Evolutionary conservation across 306 rosid species (phyloP).

Genomic region (Dryas octopetala): DNA sequence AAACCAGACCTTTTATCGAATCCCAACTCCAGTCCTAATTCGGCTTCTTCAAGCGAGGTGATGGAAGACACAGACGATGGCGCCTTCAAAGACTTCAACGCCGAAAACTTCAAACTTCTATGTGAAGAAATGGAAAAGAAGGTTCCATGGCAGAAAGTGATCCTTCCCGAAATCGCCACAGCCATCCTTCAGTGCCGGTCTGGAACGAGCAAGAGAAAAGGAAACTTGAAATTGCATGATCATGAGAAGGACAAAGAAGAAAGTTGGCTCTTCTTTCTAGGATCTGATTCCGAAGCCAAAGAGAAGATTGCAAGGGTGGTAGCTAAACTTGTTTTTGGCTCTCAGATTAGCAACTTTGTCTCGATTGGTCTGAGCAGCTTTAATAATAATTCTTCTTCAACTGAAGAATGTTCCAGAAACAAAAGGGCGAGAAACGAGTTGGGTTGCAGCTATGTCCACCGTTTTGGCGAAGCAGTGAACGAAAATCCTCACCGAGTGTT

Average conservation of each 20-base stretch:
- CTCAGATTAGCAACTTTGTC: constrained; percentile 42
- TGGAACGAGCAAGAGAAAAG: constrained; percentile 36
- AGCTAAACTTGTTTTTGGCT: constrained; percentile 74
- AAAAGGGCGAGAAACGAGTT: constrained; percentile 55
- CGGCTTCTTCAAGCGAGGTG: constrained; percentile 84
- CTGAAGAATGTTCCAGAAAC: constrained; percentile 32
- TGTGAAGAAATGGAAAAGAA: constrained; percentile 62
- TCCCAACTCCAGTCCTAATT: constrained; percentile 89
- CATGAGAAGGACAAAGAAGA: constrained; percentile 44
- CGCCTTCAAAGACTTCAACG: constrained; percentile 50
- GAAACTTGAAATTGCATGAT: neutral
- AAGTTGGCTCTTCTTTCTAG: constrained; percentile 65
- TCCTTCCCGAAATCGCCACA: constrained; percentile 50
- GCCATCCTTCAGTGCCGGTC: constrained; percentile 69
- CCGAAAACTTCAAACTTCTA: constrained; percentile 57
- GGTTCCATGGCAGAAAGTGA: constrained; percentile 50
- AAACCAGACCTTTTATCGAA: constrained; percentile 87
- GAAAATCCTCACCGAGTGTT: constrained; percentile 84
- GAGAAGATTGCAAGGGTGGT: constrained; percentile 69
- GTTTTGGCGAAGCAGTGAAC: constrained; percentile 72
- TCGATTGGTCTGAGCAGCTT: constrained; percentile 47
- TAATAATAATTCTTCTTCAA: constrained; percentile 21
- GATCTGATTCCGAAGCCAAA: constrained; percentile 49
- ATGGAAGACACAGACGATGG: constrained; percentile 50
- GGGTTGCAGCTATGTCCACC: constrained; percentile 53